Evolutionary conservation across 352 stramenopile genomes (phyloP).

Genomic region (Phytophthora colocasiae): DNA sequence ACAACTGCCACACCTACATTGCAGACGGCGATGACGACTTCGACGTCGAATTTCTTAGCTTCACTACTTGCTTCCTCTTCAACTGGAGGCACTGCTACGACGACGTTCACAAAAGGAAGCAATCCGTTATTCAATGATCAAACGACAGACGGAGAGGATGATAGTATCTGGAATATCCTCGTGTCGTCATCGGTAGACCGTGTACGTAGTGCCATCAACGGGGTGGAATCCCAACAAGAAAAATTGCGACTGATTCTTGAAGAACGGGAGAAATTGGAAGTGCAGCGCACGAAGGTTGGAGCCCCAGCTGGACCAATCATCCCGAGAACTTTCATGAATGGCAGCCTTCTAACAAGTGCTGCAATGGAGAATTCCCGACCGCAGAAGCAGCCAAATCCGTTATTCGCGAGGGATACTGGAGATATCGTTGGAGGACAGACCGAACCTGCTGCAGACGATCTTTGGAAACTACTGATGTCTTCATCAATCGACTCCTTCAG

Average conservation of each 20-base stretch:
- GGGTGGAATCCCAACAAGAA: slow-evolving; percentile 54
- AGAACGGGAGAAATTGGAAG: slow-evolving; percentile 68
- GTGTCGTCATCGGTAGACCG: slow-evolving; percentile 76
- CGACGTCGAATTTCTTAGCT: slow-evolving; percentile 53
- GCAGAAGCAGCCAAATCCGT: slow-evolving; percentile 31
- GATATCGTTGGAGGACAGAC: slow-evolving; percentile 2
- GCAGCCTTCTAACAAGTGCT: background rate
- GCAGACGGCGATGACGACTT: slow-evolving; percentile 23
- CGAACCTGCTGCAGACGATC: slow-evolving; percentile 58
- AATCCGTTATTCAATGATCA: slow-evolving; percentile 69
- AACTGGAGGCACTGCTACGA: slow-evolving; percentile 28
- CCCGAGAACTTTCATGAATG: slow-evolving; percentile 6
- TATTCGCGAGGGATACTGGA: slow-evolving; percentile 26
- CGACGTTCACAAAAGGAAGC: slow-evolving; percentile 18
- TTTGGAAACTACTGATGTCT: slow-evolving; percentile 81
- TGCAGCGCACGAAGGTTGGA: slow-evolving; percentile 60
- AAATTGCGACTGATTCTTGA: slow-evolving; percentile 66
- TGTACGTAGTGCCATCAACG: slow-evolving; percentile 57
- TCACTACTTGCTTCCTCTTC: slow-evolving; percentile 64
- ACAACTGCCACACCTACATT: slow-evolving; percentile 3
- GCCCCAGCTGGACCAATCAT: slow-evolving; percentile 12
- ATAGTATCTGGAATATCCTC: slow-evolving; percentile 78
- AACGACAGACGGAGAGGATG: slow-evolving; percentile 51
- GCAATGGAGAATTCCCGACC: slow-evolving; percentile 4
- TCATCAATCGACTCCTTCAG: slow-evolving; percentile 57